Base-by-base conservation (phyloP, 805 yeast genomes). In the Hanseniaspora guilliermondii region DNA sequence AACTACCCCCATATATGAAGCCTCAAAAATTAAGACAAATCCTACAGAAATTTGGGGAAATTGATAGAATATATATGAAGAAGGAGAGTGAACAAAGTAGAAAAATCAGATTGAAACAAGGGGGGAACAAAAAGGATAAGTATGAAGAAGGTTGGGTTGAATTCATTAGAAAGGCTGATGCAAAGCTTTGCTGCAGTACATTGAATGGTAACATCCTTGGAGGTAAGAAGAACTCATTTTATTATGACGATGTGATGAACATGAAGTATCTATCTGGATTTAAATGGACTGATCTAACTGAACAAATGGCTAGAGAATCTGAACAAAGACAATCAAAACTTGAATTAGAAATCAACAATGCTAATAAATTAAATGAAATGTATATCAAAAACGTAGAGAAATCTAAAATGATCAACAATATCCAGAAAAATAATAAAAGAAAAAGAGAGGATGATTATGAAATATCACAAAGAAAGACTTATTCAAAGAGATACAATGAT, bases 141-240 rank as follows among this genome's bases (percentile, higher is more conserved):
- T 93, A 78, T 64, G 86, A 84, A 30, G 98, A 91, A 72, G 98
- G 98, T 14, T 93, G 98, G 98, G 93, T 85, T 7, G 98, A 93
- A 69, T 93, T 86, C 67, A 70, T 76, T 25, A 78, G 79, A 62
- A 93, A 93, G 65, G 78, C 76, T 60, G 86, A 87, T 62, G 98
- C 97, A 0, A 91, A 91, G 65, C 67, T 87, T 36, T 88, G 95
- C 57, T 95, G 93, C 2, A 73, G 73, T 9, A 84, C 97, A 0
- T 70, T 93, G 63, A 93, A 93, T 64, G 96, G 95, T 11, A 86
- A 87, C 64, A 85, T 75, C 9, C 70, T 93, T 35, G 98, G 97
- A 27, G 98, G 97, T 39, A 87, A 83, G 63, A 93, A 93, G 69
- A 83, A 93, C 2, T 78, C 83, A 9, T 91, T 85, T 63, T 93